A percentile compares a stretch with the other conserved stretches of the same genome.
Conservation (phyloP, 2,329 filamentous ascomycete genomes). For the Cyphellophora attinorum region DNA sequence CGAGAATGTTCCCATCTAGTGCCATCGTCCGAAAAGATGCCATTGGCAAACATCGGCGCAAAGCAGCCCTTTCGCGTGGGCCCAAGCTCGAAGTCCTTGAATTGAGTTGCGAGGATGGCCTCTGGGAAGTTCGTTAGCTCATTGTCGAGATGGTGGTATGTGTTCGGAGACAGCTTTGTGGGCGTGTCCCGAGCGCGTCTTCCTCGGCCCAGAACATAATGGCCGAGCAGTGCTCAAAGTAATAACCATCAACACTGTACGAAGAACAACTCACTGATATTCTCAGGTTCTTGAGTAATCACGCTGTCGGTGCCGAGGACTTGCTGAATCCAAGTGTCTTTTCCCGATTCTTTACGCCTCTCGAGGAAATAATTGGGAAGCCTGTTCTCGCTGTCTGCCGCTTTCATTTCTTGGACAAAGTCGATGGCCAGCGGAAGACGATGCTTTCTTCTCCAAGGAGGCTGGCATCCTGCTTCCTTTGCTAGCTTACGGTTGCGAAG, state of each 20-base stretch:
- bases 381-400: background rate
- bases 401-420: background rate
- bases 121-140: too few relatives aligned
- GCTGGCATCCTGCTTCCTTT: background rate
- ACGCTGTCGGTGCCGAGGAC: background rate
- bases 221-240: too few relatives aligned
- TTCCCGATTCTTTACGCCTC: background rate
- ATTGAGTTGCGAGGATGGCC: constrained; percentile 63
- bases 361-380: background rate
- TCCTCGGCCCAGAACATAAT: too few relatives aligned
- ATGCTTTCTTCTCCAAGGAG: background rate
- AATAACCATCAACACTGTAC: too few relatives aligned
- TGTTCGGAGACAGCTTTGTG: too few relatives aligned
- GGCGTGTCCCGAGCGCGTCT: too few relatives aligned
- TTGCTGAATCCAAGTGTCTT: background rate
- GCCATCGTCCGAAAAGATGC: constrained; percentile 64
- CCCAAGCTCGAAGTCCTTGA: constrained; percentile 74
- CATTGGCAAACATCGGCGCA: constrained; percentile 37
- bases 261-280: too few relatives aligned
- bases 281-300: constrained; percentile 7
- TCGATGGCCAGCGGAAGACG: background rate
- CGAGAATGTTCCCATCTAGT: constrained; percentile 59
- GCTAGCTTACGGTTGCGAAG: background rate
- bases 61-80: constrained; percentile 62
- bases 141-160: too few relatives aligned